Evolutionary conservation across 164 flowering plant species (phyloP).

Genomic region (Saururus chinensis): DNA sequence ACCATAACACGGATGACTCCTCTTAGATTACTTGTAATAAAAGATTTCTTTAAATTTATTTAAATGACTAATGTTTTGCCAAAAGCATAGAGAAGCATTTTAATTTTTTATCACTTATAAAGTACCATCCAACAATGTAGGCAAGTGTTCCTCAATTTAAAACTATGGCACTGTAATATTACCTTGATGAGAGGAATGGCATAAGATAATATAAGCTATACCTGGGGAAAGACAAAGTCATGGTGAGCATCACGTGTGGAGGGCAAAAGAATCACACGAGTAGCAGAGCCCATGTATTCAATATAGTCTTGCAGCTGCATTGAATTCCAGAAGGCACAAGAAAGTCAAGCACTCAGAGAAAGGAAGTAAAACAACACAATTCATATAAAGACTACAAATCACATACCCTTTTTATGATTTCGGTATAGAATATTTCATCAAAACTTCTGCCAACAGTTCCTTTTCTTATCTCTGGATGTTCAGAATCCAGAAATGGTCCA

Average conservation of each 20-base stretch:
- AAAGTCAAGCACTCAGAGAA: neutral
- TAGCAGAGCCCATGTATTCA: conserved; percentile 70
- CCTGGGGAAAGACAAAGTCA: conserved; percentile 98
- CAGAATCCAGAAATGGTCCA: conserved; percentile 96
- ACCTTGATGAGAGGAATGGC: neutral
- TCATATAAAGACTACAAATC: neutral
- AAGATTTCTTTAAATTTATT: too few species aligned
- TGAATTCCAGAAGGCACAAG: conserved; percentile 1
- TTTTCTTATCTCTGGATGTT: conserved; percentile 80
- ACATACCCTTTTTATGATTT: conserved; percentile 68
- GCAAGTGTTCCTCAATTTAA: too few species aligned
- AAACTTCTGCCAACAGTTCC: conserved; percentile 52
- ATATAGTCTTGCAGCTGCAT: conserved; percentile 78
- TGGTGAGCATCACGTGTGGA: conserved; percentile 87
- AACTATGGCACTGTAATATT: too few species aligned
- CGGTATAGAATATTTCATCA: conserved; percentile 64
- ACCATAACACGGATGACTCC: too few species aligned
- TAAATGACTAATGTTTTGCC: too few species aligned
- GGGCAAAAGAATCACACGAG: conserved; percentile 75
- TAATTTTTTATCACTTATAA: too few species aligned
- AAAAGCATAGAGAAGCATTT: too few species aligned
- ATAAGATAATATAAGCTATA: conserved; percentile 5
- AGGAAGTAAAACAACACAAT: neutral
- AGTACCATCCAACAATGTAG: too few species aligned
- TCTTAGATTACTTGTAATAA: too few species aligned